Percentiles rank a stretch among this genome's conserved stretches.
These are phyloP conservation scores for Colletotrichum sp. DNA, from an alignment of 2,329 filamentous ascomycete genomes.

Conservation along the genomic window DNA sequence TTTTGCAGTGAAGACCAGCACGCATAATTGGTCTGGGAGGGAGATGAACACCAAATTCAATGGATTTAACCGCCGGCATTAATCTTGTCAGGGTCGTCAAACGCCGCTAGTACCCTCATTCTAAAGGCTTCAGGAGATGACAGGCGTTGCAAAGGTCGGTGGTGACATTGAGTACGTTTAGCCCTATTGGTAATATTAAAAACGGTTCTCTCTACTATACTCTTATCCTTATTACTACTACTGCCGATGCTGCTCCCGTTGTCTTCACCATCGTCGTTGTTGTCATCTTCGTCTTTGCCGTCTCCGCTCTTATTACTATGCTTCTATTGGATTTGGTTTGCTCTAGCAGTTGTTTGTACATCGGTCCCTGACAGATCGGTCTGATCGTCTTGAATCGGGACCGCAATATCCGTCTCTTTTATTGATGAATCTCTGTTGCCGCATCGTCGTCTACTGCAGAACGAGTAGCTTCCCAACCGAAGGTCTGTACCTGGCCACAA, in stretches of 20 bases:
- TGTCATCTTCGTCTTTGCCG: too few species aligned
- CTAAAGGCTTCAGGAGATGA: background rate
- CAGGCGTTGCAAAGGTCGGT: background rate
- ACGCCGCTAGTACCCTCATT: background rate
- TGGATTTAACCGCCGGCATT: background rate
- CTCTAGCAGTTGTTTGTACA: background rate
- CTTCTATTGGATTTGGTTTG: background rate
- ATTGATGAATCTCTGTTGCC: background rate
- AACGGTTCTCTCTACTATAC: too few species aligned
- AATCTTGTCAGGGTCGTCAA: background rate
- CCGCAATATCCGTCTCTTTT: background rate
- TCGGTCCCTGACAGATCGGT: background rate
- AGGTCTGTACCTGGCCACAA: background rate
- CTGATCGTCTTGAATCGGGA: background rate
- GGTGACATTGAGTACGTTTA: background rate
- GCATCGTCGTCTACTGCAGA: background rate
- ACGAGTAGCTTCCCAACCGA: background rate
- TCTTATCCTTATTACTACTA: too few species aligned
- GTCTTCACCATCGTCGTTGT: too few species aligned
- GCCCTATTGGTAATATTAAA: too few species aligned
- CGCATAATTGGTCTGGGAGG: background rate
- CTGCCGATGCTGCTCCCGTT: too few species aligned
- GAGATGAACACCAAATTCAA: background rate
- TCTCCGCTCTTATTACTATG: too few species aligned
- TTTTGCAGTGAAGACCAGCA: background rate